Base-by-base conservation (phyloP, 345 rosid genomes). In the Linum usitatissimum region DNA sequence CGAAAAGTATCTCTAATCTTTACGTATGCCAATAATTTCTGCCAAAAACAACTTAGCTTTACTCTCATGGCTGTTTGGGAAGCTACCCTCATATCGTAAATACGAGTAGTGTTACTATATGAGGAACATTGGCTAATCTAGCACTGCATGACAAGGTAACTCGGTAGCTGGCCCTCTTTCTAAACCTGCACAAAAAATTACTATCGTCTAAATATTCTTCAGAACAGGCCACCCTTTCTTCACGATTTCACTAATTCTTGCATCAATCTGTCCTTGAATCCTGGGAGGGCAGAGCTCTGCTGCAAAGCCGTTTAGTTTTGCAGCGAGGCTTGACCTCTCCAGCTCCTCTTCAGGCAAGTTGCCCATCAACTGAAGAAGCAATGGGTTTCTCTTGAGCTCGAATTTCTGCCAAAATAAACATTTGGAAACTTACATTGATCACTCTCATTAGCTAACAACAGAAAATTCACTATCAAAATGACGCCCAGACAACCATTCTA, bases 191-290 rank as follows among this genome's bases (percentile, higher is more conserved):
- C n/a, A 55, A 19, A 19, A 5, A 17, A 10, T 28, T n/a, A 20
- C 30, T 19, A 19, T 55, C n/a, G n/a, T n/a, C 71, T 79, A 86
- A 19, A 81, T 74, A 55, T 82, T 79, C 74, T 67, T 81, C 71
- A 87, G 66, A 58, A 85, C 77, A 2, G 97, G 98, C 97, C 97
- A 87, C 76, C 88, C 85, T 77, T 80, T 89, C 79, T 75, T 87
- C 17, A 83, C 59, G 60, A 92, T 85, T 55, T 85, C 90, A 14
- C 76, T 86, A 49, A 92, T 79, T 70, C 82, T 85, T 9, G 72
- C 76, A 64, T 92, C 73, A 9, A 85, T 87, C 59, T 76, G 82
- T 64, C 69, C 81, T 75, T 84, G 96, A 39, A 72, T 72, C 70
- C 68, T 76, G 0, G 68, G 77, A 9, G 88, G 94, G 73, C 97